Evolutionary conservation across 2,329 filamentous ascomycete species (phyloP), one percentile per base, ranked within the genome.

Genomic region (Aspergillus luchuensis): DNA sequence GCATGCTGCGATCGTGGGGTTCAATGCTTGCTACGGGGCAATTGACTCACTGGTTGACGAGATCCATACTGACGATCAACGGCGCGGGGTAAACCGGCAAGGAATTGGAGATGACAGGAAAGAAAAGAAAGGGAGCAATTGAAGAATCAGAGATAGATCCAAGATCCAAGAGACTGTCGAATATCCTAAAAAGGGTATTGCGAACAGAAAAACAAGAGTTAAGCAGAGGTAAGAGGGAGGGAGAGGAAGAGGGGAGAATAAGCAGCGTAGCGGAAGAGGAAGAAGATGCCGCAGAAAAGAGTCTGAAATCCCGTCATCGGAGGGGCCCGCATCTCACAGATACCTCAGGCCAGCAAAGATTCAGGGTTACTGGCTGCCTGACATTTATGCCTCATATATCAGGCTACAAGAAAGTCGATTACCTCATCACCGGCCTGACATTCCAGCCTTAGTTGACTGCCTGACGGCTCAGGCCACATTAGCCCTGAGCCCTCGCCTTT

Each of bases 41-140:
- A 56, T 67, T 72, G 66, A 76, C 80, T 80, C 76, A 85, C 84
- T 85, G 83, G 73, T 87, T 86, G 61, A 87, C 85, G 61, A 87
- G 80, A 82, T 87, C 85, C 85, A 87, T 87, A 23, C 59, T 58
- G 67, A 66, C 25, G 55, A 63, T 65, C 58, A 48, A 55, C 36
- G 57, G 65, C 62, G 69, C 64, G 64, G 68, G 67, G 67, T 66
- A 67, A 63, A 56, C 53, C 36, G 25, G 50, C 19, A 13, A 61
- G 52, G 49, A 30, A 49, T 57, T 61, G 19, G 39, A 28, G 17
- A 33, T 23, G 38, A 30, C 48, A 36, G n/a, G 58, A 41, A 17
- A 21, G 21, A 5, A 21, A 23, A 6, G 15, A 2, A 50, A 38
- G 13, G 15, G 8, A 13, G 30, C 17, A 47, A 56, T 56, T 56